A percentile compares a stretch with the other conserved stretches of the same genome.
Conservation (phyloP, 306 rosid genomes). For the Rosa lucieae region DNA sequence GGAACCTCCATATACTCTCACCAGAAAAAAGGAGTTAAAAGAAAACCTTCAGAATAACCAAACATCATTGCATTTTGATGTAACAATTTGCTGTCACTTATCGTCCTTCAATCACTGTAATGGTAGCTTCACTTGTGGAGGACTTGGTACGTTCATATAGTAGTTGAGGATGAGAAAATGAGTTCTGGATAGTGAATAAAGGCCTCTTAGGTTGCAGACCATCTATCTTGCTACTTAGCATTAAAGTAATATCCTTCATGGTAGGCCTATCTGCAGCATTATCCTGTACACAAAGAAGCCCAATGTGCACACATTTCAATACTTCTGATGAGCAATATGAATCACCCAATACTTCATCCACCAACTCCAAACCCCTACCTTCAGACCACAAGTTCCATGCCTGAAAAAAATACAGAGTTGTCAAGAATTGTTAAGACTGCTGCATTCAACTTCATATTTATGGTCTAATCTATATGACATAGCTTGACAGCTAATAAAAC, state of each 20-base stretch:
- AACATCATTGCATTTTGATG: no score
- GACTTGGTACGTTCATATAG: conserved; percentile 36
- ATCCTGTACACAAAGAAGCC: conserved; percentile 34
- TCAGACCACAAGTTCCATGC: conserved; percentile 31
- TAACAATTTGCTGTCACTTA: no score
- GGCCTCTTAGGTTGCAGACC: conserved; percentile 28
- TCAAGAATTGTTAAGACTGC: background rate
- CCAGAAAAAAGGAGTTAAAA: no score
- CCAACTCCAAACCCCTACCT: conserved; percentile 17
- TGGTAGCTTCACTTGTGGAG: conserved; percentile 52
- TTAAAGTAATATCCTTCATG: conserved; percentile 23
- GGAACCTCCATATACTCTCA: no score
- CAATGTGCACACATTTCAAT: background rate
- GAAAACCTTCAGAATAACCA: no score
- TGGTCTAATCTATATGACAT: no score
- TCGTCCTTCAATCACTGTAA: conserved; percentile 60
- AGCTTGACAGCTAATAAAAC: no score
- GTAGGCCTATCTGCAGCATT: conserved; percentile 23
- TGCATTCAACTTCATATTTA: no score
- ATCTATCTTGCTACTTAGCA: conserved; percentile 20
- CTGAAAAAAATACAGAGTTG: background rate
- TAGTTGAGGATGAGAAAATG: background rate
- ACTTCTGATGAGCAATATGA: conserved; percentile 6
- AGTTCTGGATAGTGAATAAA: conserved; percentile 7
- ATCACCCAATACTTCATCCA: conserved; percentile 13